A percentile compares a stretch with the other conserved stretches of the same genome.
phyloP scores from a whole-genome alignment of 345 rosid genomes.

The Atalantia buxifolia region DNA sequence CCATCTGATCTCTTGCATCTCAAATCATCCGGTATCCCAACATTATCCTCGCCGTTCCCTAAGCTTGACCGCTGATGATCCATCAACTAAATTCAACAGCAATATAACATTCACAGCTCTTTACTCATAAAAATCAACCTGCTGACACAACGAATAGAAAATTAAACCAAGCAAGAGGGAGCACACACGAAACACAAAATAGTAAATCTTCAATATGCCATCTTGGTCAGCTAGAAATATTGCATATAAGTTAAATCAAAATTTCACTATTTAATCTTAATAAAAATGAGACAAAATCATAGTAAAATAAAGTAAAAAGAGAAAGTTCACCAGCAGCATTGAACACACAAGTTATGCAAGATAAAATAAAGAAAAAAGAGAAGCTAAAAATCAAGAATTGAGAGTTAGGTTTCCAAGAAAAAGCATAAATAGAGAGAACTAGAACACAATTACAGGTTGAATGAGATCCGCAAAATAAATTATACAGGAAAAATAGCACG shows the following conservation, averaged over 20 bases:
- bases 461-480: neutral
- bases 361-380: neutral
- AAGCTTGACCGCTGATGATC: conserved; percentile 55
- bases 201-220: neutral
- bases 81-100: conserved; percentile 24
- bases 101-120: conserved; percentile 11
- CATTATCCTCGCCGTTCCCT: conserved; percentile 62
- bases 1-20: conserved; percentile 99
- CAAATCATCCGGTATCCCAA: conserved; percentile 81
- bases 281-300: neutral
- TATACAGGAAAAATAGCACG: neutral
- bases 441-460: neutral
- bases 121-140: neutral
- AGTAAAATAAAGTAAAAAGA: neutral
- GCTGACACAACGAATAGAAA: neutral
- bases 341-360: neutral
- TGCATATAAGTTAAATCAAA: too few species aligned
- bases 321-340: neutral
- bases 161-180: neutral
- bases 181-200: neutral
- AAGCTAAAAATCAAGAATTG: neutral
- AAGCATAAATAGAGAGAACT: neutral
- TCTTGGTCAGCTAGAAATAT: too few species aligned
- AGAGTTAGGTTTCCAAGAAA: neutral
- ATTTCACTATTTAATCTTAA: too few species aligned